phyloP scores from a whole-genome alignment of 257 asterid genomes.

The Capsicum chinense region DNA sequence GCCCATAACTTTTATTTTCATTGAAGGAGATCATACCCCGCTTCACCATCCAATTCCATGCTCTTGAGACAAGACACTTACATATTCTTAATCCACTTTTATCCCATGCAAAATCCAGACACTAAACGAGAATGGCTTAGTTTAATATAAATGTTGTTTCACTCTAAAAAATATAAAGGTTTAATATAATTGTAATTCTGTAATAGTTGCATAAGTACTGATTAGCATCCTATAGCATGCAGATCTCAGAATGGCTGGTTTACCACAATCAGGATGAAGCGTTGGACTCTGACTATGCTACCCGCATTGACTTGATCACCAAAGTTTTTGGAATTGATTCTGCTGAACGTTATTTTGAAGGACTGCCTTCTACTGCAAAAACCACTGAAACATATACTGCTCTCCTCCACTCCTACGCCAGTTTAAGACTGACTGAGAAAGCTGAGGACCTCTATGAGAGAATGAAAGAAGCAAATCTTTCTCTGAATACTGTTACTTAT shows the following conservation, averaged over 20 bases:
- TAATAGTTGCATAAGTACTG: constrained; percentile 25
- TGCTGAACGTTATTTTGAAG: constrained; percentile 91
- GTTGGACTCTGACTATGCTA: constrained; percentile 80
- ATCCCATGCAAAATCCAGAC: background rate
- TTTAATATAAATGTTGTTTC: background rate
- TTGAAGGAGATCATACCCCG: background rate
- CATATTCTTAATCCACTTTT: background rate
- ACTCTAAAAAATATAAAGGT: background rate
- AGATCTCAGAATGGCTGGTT: constrained; percentile 96
- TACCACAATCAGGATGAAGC: constrained; percentile 61
- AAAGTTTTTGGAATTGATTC: constrained; percentile 91
- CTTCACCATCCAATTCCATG: background rate
- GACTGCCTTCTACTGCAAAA: constrained; percentile 63
- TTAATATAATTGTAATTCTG: constrained; percentile 22
- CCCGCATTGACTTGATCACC: constrained; percentile 81
- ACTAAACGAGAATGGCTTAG: background rate
- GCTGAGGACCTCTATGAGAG: constrained; percentile 73
- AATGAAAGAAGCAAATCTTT: constrained; percentile 63
- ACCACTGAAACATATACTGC: constrained; percentile 90
- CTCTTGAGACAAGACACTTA: background rate
- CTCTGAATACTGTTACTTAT: constrained; percentile 73
- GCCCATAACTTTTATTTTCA: background rate
- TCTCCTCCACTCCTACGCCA: constrained; percentile 87
- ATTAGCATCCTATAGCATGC: constrained; percentile 40
- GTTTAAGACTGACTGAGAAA: constrained; percentile 60